Evolutionary conservation across 192 early-diverging fungal species (phyloP), one percentile per base, ranked within the genome.

Genomic region (Coemansia pectinata): DNA sequence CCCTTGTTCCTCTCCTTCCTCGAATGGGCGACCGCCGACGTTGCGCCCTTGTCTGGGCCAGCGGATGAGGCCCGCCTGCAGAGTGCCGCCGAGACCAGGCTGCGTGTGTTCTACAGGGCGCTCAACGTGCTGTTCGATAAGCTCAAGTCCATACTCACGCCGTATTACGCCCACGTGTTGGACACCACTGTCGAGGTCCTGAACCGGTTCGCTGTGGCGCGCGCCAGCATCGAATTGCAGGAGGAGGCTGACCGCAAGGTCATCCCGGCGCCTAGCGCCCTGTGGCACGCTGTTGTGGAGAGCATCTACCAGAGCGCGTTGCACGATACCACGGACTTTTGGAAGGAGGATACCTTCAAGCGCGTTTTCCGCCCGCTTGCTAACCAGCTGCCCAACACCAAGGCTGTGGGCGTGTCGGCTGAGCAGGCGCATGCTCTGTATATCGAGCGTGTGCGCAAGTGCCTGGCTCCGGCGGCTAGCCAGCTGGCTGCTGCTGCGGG

Each of bases 1-100:
- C 96, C 96, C 9, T 62, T 98, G 75, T 98, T 94, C 88, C 81
- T 95, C 63, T 92, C 93, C 74, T 76, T 94, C 45, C 84, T 94
- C 33, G 77, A 84, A 41, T 84, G 77, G 83, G 75, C 73, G 7
- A 74, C 69, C 14, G 63, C 66, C 5, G 76, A 69, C 45, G 41
- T 60, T 67, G 55, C 63, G 66, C 10, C 52, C 55, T n/a, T 45
- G 50, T 0, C 42, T 38, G 65, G 52, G 66, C 69, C 2, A 55
- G 67, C 81, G 67, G 67, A 53, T 85, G 55, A 57, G 71, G 52
- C 85, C 2, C 67, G 65, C 9, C 25, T 33, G 38, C 74, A 83
- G 69, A 67, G 52, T n/a, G 71, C 75, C 0, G 27, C 42, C 7
- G 74, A 79, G 66, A 53, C 71, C 7, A 72, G 75, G 1, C 50